Evolutionary conservation across 192 early-diverging fungal species (phyloP).

Genomic region (Podochytrium sp.): DNA sequence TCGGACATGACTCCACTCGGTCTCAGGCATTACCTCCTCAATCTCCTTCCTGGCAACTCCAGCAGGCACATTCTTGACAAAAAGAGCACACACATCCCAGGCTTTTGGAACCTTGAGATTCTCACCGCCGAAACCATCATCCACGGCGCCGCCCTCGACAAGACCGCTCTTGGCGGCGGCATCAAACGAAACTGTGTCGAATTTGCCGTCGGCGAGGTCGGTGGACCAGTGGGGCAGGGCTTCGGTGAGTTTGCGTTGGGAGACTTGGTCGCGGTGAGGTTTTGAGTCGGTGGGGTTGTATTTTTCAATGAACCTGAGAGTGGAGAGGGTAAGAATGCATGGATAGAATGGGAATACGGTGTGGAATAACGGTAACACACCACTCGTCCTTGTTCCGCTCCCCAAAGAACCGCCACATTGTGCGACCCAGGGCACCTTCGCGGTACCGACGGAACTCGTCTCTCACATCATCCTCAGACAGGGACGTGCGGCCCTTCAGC

Average conservation of each 20-base stretch:
- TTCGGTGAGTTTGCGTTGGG: conserved; percentile 52
- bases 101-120: conserved; percentile 21
- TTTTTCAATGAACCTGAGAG: conserved; percentile 77
- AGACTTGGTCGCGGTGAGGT: conserved; percentile 54
- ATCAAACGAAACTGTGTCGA: conserved; percentile 67
- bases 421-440: conserved; percentile 71
- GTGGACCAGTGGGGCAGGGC: conserved; percentile 62
- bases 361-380: conserved; percentile 36
- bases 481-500: conserved; percentile 16
- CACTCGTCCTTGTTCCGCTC: conserved; percentile 83
- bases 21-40: too few species aligned
- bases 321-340: not conserved
- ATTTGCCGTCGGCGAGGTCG: conserved; percentile 73
- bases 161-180: conserved; percentile 15
- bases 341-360: not conserved
- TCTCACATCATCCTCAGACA: conserved; percentile 80
- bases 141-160: not conserved
- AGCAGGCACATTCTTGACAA: conserved; percentile 82
- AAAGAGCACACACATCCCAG: conserved; percentile 55
- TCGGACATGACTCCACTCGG: too few species aligned
- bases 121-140: conserved; percentile 19
- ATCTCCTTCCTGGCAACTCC: conserved; percentile 66
- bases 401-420: conserved; percentile 74
- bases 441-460: conserved; percentile 82
- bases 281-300: conserved; percentile 81